These are phyloP conservation scores for Pythium insidiosum DNA, from an alignment of 352 stramenopile genomes.

Conservation along the genomic window DNA sequence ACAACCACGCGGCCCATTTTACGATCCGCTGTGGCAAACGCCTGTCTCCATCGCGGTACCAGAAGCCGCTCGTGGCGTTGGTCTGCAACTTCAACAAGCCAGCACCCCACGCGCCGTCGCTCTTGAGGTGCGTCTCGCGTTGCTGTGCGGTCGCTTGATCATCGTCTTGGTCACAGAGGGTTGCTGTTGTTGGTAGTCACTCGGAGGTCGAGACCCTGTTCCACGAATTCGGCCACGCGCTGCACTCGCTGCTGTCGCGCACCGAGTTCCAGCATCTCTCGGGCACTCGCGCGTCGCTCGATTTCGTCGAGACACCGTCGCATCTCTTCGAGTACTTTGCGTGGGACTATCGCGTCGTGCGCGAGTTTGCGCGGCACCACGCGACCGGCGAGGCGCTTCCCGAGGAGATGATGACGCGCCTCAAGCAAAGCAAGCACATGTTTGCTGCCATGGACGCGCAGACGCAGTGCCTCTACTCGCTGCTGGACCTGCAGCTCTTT, in stretches of 20 bases:
- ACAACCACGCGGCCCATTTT: slow-evolving; percentile 90
- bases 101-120: slow-evolving; percentile 50
- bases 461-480: slow-evolving; percentile 79
- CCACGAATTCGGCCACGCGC: slow-evolving; percentile 96
- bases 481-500: slow-evolving; percentile 73
- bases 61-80: slow-evolving; percentile 93
- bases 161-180: slow-evolving; percentile 15
- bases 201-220: slow-evolving; percentile 92
- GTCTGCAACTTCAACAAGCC: slow-evolving; percentile 88
- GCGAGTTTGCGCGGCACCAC: slow-evolving; percentile 80
- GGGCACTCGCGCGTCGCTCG: slow-evolving; percentile 89
- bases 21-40: slow-evolving; percentile 93
- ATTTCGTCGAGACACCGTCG: slow-evolving; percentile 95
- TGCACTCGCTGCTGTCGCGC: slow-evolving; percentile 94
- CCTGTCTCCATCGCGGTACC: slow-evolving; percentile 53
- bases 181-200: slow-evolving; percentile 39
- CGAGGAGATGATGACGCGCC: slow-evolving; percentile 55
- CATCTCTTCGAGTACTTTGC: slow-evolving; percentile 98
- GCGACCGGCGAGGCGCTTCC: slow-evolving; percentile 75
- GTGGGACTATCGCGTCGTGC: slow-evolving; percentile 86
- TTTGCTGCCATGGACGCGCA: slow-evolving; percentile 88
- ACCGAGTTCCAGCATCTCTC: slow-evolving; percentile 97
- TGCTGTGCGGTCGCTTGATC: not conserved
- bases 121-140: slow-evolving; percentile 41
- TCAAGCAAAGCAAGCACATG: slow-evolving; percentile 79